These are phyloP conservation scores for Fusarium guadeloupense DNA, from an alignment of 2,329 filamentous ascomycete species.

Conservation along the genomic window DNA sequence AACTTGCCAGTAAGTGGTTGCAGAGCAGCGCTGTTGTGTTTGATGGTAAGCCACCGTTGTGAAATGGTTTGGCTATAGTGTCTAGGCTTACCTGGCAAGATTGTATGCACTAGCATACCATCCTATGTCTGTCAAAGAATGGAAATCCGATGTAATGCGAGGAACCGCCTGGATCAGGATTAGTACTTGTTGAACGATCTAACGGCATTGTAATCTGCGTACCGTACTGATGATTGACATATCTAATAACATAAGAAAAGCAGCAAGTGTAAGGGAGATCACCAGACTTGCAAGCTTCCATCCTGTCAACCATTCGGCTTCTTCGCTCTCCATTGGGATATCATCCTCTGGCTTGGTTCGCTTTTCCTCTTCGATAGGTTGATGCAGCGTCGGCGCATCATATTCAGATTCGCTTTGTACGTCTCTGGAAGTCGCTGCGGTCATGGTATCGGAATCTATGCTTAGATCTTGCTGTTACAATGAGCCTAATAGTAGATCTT, in stretches of 20 bases:
- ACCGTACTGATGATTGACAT: slow-evolving; percentile 64
- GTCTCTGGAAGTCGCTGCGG: neutral
- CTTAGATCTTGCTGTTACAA: too few species aligned
- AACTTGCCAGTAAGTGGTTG: slow-evolving; percentile 63
- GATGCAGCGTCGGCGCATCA: slow-evolving; percentile 30
- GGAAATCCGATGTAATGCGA: slow-evolving; percentile 60
- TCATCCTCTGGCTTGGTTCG: slow-evolving; percentile 12
- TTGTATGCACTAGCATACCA: slow-evolving; percentile 65
- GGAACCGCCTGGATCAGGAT: slow-evolving; percentile 53
- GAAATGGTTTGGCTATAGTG: slow-evolving; percentile 11
- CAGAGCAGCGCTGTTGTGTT: slow-evolving; percentile 53
- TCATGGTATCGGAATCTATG: slow-evolving; percentile 4
- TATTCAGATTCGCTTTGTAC: slow-evolving; percentile 8
- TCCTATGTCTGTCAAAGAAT: slow-evolving; percentile 61
- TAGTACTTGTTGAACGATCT: neutral
- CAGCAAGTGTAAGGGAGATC: slow-evolving; percentile 51
- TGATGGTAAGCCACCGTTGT: slow-evolving; percentile 38
- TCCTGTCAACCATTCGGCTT: slow-evolving; percentile 35
- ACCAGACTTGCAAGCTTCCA: slow-evolving; percentile 50
- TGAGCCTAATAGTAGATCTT: too few species aligned
- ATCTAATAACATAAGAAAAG: slow-evolving; percentile 61
- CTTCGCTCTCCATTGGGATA: slow-evolving; percentile 12
- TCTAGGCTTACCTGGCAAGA: slow-evolving; percentile 52
- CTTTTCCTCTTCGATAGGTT: slow-evolving; percentile 15
- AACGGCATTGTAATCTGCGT: slow-evolving; percentile 21